Conservation (phyloP, 2,329 filamentous ascomycete species). For the Lasiodiplodia sp. region DNA sequence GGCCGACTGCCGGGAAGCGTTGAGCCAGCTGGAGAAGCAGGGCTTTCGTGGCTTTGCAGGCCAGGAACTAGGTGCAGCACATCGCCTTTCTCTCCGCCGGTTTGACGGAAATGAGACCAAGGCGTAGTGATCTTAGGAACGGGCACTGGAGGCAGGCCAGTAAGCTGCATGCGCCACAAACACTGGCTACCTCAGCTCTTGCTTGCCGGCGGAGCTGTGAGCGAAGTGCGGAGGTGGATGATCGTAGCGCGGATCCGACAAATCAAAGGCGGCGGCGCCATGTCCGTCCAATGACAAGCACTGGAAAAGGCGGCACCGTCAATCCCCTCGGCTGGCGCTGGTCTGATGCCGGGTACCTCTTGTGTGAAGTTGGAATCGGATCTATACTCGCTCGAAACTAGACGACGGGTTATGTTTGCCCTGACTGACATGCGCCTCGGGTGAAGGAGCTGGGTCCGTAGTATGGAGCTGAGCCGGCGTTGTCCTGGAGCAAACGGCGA, state of each 20-base stretch:
- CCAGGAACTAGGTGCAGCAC: slow-evolving; percentile 7
- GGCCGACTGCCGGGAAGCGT: background rate
- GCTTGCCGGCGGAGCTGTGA: no score
- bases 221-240: background rate
- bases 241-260: background rate
- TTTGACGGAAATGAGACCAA: background rate
- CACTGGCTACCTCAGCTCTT: no score
- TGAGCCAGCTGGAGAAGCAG: slow-evolving; percentile 1
- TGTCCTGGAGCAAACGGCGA: no score
- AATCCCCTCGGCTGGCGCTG: background rate
- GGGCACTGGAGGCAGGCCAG: background rate
- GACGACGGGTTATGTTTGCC: no score
- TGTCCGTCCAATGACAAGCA: background rate
- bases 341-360: background rate
- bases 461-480: no score
- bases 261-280: background rate
- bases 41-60: slow-evolving; percentile 1
- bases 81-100: background rate
- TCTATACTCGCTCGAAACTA: background rate
- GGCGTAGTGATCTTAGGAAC: background rate
- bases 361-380: background rate
- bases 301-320: background rate
- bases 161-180: background rate
- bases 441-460: background rate
- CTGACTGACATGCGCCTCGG: background rate